Base-by-base conservation (phyloP, 2,329 filamentous ascomycete species). In the Apiospora phragmitis region DNA sequence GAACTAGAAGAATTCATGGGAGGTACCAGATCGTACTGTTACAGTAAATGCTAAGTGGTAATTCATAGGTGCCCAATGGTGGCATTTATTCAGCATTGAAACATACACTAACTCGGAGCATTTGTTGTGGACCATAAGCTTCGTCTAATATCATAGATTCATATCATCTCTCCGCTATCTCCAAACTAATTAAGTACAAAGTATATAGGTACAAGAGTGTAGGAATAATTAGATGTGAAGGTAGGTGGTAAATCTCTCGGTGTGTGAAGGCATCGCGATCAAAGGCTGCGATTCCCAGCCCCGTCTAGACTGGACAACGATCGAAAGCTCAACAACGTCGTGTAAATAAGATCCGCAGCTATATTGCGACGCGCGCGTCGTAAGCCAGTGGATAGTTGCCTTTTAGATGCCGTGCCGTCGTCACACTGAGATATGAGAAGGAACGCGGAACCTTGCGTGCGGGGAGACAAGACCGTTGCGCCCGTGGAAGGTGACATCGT, bases 401-500 rank as follows among this genome's bases (percentile, higher is more conserved):
- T 62, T 14, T 14, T 9, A 9, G 16, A 35, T 62, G 55, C 55
- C 32, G 55, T 62, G 32, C 55, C 32, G 51, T 9, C 55, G 55
- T 38, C 8, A 38, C 55, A 62, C 55, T 38, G 29, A 35, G 32
- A 38, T 18, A 35, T 59, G 18, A 18, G 29, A 21, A 16, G 26
- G 29, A 18, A 32, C 55, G 55, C 55, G 55, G 55, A 32, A 38
- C 55, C 55, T 62, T 38, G 32, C 32, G 18, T 59, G 51, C 29
- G 26, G 29, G 51, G 32, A n/a, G 32, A 9, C 16, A 59, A 18
- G 18, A 18, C 29, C 55, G 35, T 38, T 21, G 29, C 26, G 12
- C 49, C 49, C 51, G 55, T 35, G 55, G 18, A 62, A 8, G 32
- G 55, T 62, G 55, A 62, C 55, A 62, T 62, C 55, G 55, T 62